Conservation (phyloP, 2,329 filamentous ascomycete genomes). For the Drechslerella dactyloides region DNA sequence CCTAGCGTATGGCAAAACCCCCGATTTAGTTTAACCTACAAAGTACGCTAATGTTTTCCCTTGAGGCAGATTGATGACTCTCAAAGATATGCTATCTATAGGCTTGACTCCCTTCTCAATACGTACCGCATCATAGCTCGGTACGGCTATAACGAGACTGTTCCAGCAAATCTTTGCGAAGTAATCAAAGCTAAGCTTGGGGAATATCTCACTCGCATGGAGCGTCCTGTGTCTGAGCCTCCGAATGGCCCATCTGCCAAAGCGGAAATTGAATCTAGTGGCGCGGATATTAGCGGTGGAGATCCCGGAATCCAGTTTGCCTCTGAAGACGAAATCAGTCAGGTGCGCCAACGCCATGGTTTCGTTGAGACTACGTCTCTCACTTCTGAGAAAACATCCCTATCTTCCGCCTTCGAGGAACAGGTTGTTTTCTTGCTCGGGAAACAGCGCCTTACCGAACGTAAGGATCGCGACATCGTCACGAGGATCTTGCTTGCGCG, state of each 20-base stretch:
- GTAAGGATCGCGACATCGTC: constrained; percentile 19
- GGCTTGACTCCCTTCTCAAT: constrained; percentile 63
- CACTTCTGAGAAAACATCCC: constrained; percentile 21
- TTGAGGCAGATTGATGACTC: constrained; percentile 55
- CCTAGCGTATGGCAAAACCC: constrained; percentile 49
- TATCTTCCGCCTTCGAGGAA: constrained; percentile 43
- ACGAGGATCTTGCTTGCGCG: constrained; percentile 15
- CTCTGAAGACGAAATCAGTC: constrained; percentile 17
- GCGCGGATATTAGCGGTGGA: neutral
- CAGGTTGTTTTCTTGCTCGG: constrained; percentile 46
- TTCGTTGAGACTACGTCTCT: constrained; percentile 17
- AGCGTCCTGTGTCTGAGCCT: constrained; percentile 9
- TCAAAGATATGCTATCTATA: constrained; percentile 61
- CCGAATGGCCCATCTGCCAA: constrained; percentile 23
- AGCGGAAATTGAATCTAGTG: constrained; percentile 15
- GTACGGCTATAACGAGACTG: constrained; percentile 75
- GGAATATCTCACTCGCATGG: constrained; percentile 18
- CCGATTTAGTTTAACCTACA: neutral
- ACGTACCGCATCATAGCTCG: constrained; percentile 73
- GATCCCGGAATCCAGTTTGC: constrained; percentile 6
- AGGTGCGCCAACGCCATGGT: constrained; percentile 19
- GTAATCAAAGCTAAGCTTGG: constrained; percentile 30
- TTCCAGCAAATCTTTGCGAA: constrained; percentile 69
- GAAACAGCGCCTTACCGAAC: constrained; percentile 36
- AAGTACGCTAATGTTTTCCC: constrained; percentile 49